Evolutionary conservation across 2,329 filamentous ascomycete species (phyloP).

Genomic region (Thielaviopsis euricoi): DNA sequence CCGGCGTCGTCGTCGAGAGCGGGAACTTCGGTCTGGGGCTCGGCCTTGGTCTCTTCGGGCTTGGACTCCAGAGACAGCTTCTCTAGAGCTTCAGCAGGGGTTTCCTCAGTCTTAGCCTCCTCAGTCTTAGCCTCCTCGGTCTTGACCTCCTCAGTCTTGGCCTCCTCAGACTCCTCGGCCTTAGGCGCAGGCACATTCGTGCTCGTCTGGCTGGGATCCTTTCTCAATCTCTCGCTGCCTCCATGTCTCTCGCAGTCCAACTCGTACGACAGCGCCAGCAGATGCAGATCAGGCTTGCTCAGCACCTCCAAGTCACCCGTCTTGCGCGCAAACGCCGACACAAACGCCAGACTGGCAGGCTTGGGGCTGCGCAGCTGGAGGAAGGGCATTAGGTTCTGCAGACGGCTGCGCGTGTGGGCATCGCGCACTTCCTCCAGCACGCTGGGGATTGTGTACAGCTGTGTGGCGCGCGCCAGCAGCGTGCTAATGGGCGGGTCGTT

Average conservation of each 20-base stretch:
- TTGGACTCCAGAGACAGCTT: slow-evolving; percentile 2
- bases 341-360: slow-evolving; percentile 60
- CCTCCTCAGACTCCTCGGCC: slow-evolving; percentile 9
- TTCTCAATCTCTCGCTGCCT: slow-evolving; percentile 7
- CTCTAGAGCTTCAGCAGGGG: neutral
- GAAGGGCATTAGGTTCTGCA: slow-evolving; percentile 81
- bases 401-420: slow-evolving; percentile 57
- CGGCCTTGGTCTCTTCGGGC: neutral
- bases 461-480: slow-evolving; percentile 59
- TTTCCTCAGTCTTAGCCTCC: slow-evolving; percentile 12
- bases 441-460: slow-evolving; percentile 66
- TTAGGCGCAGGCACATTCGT: slow-evolving; percentile 10
- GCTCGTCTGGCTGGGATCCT: slow-evolving; percentile 10
- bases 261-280: slow-evolving; percentile 84
- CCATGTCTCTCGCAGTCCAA: slow-evolving; percentile 81
- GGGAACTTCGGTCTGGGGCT: neutral
- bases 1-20: slow-evolving; percentile 13
- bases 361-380: slow-evolving; percentile 58
- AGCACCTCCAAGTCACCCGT: slow-evolving; percentile 83
- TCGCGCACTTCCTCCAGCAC: slow-evolving; percentile 84
- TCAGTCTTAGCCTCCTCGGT: slow-evolving; percentile 14
- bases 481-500: slow-evolving; percentile 78
- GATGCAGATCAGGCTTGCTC: slow-evolving; percentile 74
- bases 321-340: slow-evolving; percentile 70
- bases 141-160: slow-evolving; percentile 6